phyloP scores from a whole-genome alignment of 2,329 filamentous ascomycete genomes.

The Paraconiothyrium brasiliense region DNA sequence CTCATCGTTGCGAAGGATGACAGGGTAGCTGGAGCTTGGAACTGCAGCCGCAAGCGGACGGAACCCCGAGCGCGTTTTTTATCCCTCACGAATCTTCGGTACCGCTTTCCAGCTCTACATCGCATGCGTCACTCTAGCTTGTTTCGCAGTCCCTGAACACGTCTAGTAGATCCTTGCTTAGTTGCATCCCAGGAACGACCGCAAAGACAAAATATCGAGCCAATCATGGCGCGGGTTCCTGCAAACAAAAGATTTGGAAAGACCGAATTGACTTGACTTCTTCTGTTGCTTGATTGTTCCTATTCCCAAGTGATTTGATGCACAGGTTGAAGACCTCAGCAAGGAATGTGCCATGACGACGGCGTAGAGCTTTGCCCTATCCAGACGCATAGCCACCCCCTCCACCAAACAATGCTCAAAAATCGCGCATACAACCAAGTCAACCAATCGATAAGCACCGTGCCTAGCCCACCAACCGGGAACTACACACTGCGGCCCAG shows the following conservation, averaged over 20 bases:
- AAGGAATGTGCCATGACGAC: not conserved
- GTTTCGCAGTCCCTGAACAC: slow-evolving; percentile 1
- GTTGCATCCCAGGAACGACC: not conserved
- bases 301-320: not conserved
- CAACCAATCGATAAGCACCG: slow-evolving; percentile 30
- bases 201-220: not conserved
- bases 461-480: slow-evolving; percentile 30
- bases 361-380: slow-evolving; percentile 15
- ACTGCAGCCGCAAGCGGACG: not conserved
- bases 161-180: not conserved
- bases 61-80: not conserved
- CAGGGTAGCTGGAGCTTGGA: not conserved
- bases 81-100: not conserved
- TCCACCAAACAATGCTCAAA: slow-evolving; percentile 16
- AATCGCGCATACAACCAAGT: slow-evolving; percentile 23
- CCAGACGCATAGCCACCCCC: slow-evolving; percentile 20
- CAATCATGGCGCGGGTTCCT: not conserved
- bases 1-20: not conserved
- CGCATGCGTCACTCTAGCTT: not conserved
- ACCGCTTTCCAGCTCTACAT: not conserved
- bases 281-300: not conserved
- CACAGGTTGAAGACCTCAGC: not conserved
- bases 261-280: not conserved
- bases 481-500: slow-evolving; percentile 12
- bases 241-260: not conserved